These are phyloP conservation scores for Apiospora sp. DNA, from an alignment of 2,329 filamentous ascomycete species.

Conservation along the genomic window DNA sequence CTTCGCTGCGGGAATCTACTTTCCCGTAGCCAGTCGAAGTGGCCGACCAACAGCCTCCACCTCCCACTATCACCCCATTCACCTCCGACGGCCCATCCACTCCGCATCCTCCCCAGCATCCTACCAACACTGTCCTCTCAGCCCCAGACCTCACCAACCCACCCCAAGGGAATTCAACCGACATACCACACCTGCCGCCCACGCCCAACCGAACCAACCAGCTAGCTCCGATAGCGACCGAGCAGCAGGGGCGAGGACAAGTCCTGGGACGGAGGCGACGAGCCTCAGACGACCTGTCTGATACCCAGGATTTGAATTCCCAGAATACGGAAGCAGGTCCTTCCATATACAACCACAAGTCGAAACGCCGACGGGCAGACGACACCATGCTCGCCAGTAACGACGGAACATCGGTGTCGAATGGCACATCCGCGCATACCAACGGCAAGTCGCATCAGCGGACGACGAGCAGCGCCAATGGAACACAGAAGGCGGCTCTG, in stretches of 20 bases:
- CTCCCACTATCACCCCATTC: conserved; percentile 63
- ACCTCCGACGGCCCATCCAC: conserved; percentile 72
- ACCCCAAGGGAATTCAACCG: background rate
- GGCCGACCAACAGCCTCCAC: conserved; percentile 70
- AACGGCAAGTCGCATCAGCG: conserved; percentile 64
- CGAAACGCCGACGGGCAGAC: conserved; percentile 66
- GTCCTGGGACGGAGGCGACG: conserved; percentile 66
- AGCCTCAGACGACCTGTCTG: conserved; percentile 49
- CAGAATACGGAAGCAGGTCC: conserved; percentile 36
- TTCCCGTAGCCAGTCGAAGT: conserved; percentile 63
- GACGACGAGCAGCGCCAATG: conserved; percentile 53
- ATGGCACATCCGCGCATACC: conserved; percentile 61
- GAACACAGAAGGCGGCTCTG: conserved; percentile 53
- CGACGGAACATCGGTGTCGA: conserved; percentile 57
- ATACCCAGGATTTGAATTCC: conserved; percentile 30
- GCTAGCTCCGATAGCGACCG: conserved; percentile 31
- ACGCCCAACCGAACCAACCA: conserved; percentile 28
- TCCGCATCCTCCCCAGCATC: conserved; percentile 59
- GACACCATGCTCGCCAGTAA: conserved; percentile 70
- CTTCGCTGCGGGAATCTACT: conserved; percentile 47
- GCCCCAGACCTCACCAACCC: conserved; percentile 42
- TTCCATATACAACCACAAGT: conserved; percentile 45
- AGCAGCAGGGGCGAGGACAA: conserved; percentile 38
- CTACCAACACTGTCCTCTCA: conserved; percentile 56
- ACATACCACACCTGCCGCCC: background rate